phyloP scores from a whole-genome alignment of 2,329 filamentous ascomycete species.

The Aureobasidium uvarum region DNA sequence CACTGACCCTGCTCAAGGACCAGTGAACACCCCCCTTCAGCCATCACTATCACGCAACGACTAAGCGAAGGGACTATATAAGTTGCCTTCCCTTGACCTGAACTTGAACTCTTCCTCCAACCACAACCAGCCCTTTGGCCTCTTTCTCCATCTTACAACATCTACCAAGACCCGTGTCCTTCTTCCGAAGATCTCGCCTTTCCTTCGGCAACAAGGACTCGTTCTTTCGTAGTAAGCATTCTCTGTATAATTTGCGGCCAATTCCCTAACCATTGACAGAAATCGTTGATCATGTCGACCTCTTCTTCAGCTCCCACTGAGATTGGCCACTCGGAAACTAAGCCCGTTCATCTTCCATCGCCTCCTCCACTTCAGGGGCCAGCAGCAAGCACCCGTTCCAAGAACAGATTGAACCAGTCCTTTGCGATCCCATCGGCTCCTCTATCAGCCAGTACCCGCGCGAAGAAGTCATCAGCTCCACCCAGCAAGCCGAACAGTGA shows the following conservation, averaged over 20 bases:
- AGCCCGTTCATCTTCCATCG: too few species aligned
- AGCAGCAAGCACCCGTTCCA: too few species aligned
- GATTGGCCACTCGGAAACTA: neutral
- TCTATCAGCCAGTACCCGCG: neutral
- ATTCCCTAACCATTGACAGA: neutral
- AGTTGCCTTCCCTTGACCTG: neutral
- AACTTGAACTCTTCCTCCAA: neutral
- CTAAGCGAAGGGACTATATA: neutral
- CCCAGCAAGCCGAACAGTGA: too few species aligned
- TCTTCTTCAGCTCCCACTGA: neutral
- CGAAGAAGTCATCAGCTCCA: neutral
- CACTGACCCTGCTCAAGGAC: too few species aligned
- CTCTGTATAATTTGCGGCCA: neutral
- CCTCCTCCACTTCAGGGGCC: too few species aligned
- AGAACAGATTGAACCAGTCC: neutral
- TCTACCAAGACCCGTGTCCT: neutral
- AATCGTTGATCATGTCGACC: neutral
- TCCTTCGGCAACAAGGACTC: neutral
- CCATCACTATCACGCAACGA: neutral
- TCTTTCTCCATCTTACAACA: neutral
- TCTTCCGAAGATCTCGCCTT: neutral
- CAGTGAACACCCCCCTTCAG: too few species aligned
- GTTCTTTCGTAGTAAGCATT: neutral
- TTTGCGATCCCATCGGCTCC: neutral
- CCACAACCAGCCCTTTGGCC: neutral